phyloP scores from a whole-genome alignment of 352 stramenopile genomes.

The Globisporangium orthogonon region DNA sequence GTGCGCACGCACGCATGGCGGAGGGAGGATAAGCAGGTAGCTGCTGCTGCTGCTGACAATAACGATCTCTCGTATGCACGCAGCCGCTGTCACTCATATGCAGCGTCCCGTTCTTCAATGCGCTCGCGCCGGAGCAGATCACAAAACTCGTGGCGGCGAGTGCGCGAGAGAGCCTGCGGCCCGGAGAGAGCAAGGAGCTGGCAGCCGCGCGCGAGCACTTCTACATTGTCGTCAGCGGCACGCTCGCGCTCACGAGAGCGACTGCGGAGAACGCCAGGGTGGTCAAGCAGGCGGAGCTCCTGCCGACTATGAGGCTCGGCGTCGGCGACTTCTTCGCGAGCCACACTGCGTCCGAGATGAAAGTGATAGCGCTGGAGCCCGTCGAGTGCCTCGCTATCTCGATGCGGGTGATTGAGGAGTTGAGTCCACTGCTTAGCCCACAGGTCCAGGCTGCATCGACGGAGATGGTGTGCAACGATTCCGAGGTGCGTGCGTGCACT shows the following conservation, averaged over 20 bases:
- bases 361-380: conserved; percentile 61
- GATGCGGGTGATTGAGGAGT: conserved; percentile 31
- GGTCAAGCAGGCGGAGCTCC: conserved; percentile 42
- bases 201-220: conserved; percentile 31
- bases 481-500: conserved; percentile 22
- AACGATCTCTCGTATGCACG: background rate
- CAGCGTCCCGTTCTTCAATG: conserved; percentile 73
- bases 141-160: conserved; percentile 40
- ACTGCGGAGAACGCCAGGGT: conserved; percentile 31
- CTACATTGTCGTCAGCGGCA: conserved; percentile 61
- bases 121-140: conserved; percentile 50
- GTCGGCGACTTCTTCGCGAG: conserved; percentile 67
- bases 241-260: conserved; percentile 28
- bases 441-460: conserved; percentile 41
- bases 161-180: conserved; percentile 31
- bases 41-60: no score
- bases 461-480: conserved; percentile 22
- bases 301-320: conserved; percentile 48
- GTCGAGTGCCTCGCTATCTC: conserved; percentile 56
- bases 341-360: conserved; percentile 33
- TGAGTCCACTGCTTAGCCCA: conserved; percentile 19
- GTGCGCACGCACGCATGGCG: conserved; percentile 14
- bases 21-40: no score
- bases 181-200: conserved; percentile 42
- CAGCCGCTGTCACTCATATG: conserved; percentile 66